A percentile compares a stretch with the other conserved stretches of the same genome.
These are phyloP conservation scores for Phlyctochytrium arcticum DNA, from an alignment of 192 early-diverging fungal genomes.

Conservation along the genomic window DNA sequence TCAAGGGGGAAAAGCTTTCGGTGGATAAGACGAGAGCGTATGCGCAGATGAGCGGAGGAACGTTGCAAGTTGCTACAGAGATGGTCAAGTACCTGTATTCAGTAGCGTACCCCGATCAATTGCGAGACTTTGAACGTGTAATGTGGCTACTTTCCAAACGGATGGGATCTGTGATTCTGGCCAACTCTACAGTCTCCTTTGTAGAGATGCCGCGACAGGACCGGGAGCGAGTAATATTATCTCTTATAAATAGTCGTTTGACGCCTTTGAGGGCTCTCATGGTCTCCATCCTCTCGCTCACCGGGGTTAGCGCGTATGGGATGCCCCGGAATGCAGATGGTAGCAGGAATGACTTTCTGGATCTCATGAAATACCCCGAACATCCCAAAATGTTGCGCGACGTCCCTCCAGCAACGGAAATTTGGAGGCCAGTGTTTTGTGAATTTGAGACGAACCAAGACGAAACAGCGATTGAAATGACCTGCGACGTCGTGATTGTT, in stretches of 20 bases:
- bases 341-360: slow-evolving; percentile 24
- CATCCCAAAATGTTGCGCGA: slow-evolving; percentile 38
- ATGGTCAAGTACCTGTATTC: slow-evolving; percentile 1
- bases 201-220: slow-evolving; percentile 22
- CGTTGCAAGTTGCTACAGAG: background rate
- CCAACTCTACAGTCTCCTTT: slow-evolving; percentile 21
- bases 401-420: slow-evolving; percentile 28
- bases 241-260: slow-evolving; percentile 19
- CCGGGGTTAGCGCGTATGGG: slow-evolving; percentile 21
- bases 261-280: slow-evolving; percentile 26
- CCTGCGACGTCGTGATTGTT: slow-evolving; percentile 63
- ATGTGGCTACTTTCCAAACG: slow-evolving; percentile 31
- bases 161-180: slow-evolving; percentile 25
- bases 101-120: slow-evolving; percentile 10
- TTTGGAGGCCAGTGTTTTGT: slow-evolving; percentile 57
- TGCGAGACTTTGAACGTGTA: background rate
- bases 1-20: slow-evolving; percentile 17
- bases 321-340: background rate
- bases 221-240: slow-evolving; percentile 25
- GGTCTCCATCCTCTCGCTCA: slow-evolving; percentile 22
- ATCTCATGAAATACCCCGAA: slow-evolving; percentile 52
- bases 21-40: slow-evolving; percentile 22
- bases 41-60: slow-evolving; percentile 15
- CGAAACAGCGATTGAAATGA: background rate
- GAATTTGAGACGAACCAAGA: slow-evolving; percentile 18